A percentile compares a stretch with the other conserved stretches of the same genome.
These are phyloP conservation scores for Suhomyces prunicola DNA, from an alignment of 805 yeast genomes.

Conservation along the genomic window DNA sequence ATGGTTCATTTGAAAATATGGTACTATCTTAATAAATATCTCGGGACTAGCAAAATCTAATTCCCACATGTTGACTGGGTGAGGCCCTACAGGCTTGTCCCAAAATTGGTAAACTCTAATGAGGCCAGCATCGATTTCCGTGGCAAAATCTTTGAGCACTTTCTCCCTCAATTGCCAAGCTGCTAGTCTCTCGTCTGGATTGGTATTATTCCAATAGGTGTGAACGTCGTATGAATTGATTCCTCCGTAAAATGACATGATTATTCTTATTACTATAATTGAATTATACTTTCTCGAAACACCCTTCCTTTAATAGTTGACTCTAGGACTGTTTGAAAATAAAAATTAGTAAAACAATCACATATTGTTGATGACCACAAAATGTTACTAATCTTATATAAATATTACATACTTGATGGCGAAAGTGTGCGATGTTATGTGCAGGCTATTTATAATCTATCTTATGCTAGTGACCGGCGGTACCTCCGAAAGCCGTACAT, in stretches of 20 bases:
- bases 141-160: conserved; percentile 39
- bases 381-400: not conserved
- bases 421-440: not conserved
- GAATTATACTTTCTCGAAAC: not conserved
- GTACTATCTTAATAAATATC: conserved; percentile 42
- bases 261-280: no score
- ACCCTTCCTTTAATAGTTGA: not conserved
- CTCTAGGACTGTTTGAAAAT: not conserved
- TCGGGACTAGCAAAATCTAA: conserved; percentile 48
- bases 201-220: conserved; percentile 45
- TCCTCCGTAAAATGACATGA: conserved; percentile 13
- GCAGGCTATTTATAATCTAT: not conserved
- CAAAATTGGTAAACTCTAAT: conserved; percentile 44
- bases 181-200: conserved; percentile 27
- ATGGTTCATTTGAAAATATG: conserved; percentile 53
- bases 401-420: not conserved
- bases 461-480: not conserved
- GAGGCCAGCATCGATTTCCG: conserved; percentile 39
- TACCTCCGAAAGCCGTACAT: conserved; percentile 18
- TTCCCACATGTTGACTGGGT: conserved; percentile 59
- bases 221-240: conserved; percentile 50
- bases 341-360: not conserved
- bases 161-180: conserved; percentile 39
- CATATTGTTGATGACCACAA: not conserved
- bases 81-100: conserved; percentile 55